Percentiles rank a stretch among this genome's conserved stretches.
These are phyloP conservation scores for Vitis cinerea DNA, from an alignment of 164 flowering plant genomes.

Conservation along the genomic window DNA sequence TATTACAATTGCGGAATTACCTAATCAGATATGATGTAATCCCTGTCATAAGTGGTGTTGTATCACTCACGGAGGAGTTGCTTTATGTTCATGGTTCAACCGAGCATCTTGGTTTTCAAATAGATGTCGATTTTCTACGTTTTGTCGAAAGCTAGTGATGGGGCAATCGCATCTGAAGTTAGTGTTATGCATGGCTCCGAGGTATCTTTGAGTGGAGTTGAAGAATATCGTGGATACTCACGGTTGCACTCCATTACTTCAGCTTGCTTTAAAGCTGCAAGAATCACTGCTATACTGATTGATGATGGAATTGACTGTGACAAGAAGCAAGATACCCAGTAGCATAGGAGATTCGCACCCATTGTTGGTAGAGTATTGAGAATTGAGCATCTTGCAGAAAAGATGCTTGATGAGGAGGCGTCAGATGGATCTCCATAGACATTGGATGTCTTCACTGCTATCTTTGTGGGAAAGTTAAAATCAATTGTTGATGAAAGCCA, in stretches of 20 bases:
- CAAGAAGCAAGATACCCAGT: conserved; percentile 62
- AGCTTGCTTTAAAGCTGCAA: conserved; percentile 67
- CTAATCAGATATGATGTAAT: too few species aligned
- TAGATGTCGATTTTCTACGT: too few species aligned
- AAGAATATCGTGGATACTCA: conserved; percentile 40
- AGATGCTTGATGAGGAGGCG: conserved; percentile 61
- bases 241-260: conserved; percentile 57
- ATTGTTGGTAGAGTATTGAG: conserved; percentile 66
- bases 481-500: conserved; percentile 32
- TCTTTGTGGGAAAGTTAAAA: conserved; percentile 49
- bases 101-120: too few species aligned
- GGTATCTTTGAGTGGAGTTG: conserved; percentile 54
- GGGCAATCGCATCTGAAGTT: too few species aligned
- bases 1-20: too few species aligned
- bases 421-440: conserved; percentile 67
- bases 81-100: too few species aligned
- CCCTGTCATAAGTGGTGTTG: too few species aligned
- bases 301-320: conserved; percentile 86
- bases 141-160: too few species aligned
- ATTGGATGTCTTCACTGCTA: conserved; percentile 58
- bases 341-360: conserved; percentile 63
- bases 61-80: too few species aligned
- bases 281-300: conserved; percentile 61
- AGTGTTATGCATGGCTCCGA: conserved; percentile 80
- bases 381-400: conserved; percentile 77